Evolutionary conservation across 306 rosid genomes (phyloP), one percentile per base, ranked within the genome.

Genomic region (Gleditsia sinensis): DNA sequence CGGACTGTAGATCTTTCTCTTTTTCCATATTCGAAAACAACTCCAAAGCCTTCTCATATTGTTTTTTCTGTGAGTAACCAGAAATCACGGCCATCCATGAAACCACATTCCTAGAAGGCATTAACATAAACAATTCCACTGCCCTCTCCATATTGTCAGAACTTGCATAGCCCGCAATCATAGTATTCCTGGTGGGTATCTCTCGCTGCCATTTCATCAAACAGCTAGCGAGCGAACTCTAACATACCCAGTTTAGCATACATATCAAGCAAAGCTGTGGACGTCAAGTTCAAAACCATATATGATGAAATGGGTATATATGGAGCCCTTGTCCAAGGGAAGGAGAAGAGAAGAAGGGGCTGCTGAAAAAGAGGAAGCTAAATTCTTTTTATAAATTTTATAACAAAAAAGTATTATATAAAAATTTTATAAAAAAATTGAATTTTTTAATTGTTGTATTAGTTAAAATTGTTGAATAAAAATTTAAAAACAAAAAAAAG

Each of bases 81-180:
- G 91, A 87, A 57, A 87, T 78, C 77, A 90, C 63, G 2, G 89
- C 65, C 0, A 92, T 88, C 96, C 96, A 90, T 5, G 92, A 88
- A 69, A 90, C 78, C 74, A 90, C 91, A 81, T 81, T 86, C 74
- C 86, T 80, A 1, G 9, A 25, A 82, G 91, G 91, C 86, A 86
- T 87, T 74, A 40, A 46, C 48, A 43, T 9, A 55, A 90, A 90
- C 83, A 88, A 57, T 23, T 82, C 82, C 53, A 79, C 37, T 0
- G 96, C 92, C 33, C 75, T 76, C 37, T 80, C 81, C 92, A 90
- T 67, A 51, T 84, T 75, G 66, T 92, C 92, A 33, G 79, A 84
- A 72, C 87, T 82, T 9, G 90, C 66, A 67, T 67, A 65, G 55
- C 92, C 92, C 0, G 88, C 73, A 72, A 88, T 75, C 83, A 86